Percentiles rank a stretch among this genome's conserved stretches.
Conservation (phyloP, 805 yeast species). For the Debaryomyces prosopidis region DNA sequence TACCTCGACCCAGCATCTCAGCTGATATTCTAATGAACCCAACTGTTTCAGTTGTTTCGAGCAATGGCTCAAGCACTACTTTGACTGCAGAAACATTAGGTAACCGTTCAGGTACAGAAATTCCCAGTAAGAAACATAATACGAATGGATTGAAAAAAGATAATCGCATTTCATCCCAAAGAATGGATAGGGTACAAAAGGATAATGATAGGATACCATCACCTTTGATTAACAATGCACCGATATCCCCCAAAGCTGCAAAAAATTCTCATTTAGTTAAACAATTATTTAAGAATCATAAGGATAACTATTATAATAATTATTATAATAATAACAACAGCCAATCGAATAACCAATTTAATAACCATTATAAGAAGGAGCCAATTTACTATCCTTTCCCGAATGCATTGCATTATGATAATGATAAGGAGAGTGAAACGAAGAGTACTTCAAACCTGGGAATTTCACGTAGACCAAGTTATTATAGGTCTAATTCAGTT, state of each 20-base stretch:
- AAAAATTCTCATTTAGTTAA: not conserved
- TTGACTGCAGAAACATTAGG: constrained; percentile 10
- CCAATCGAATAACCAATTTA: constrained; percentile 26
- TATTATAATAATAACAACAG: not conserved
- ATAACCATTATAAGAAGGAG: constrained; percentile 51
- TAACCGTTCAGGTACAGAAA: not conserved
- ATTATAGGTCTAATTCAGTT: constrained; percentile 40
- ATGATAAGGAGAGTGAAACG: constrained; percentile 27
- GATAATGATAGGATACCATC: constrained; percentile 25
- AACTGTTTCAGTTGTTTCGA: constrained; percentile 13
- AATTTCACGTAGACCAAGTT: constrained; percentile 23
- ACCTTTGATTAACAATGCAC: constrained; percentile 27
- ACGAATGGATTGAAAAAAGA: not conserved
- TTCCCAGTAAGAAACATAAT: not conserved
- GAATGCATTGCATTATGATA: constrained; percentile 37
- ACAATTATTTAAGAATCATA: constrained; percentile 2
- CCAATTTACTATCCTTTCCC: constrained; percentile 42
- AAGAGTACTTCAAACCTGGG: constrained; percentile 19
- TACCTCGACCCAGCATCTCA: constrained; percentile 27
- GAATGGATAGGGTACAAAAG: not conserved
- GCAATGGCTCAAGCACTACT: constrained; percentile 17
- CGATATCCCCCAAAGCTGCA: constrained; percentile 23
- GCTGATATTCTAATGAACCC: constrained; percentile 11
- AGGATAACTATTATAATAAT: constrained; percentile 3
- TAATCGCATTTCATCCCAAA: not conserved